Conservation (phyloP, 164 flowering plant species). For the Nymphaea colorata region DNA sequence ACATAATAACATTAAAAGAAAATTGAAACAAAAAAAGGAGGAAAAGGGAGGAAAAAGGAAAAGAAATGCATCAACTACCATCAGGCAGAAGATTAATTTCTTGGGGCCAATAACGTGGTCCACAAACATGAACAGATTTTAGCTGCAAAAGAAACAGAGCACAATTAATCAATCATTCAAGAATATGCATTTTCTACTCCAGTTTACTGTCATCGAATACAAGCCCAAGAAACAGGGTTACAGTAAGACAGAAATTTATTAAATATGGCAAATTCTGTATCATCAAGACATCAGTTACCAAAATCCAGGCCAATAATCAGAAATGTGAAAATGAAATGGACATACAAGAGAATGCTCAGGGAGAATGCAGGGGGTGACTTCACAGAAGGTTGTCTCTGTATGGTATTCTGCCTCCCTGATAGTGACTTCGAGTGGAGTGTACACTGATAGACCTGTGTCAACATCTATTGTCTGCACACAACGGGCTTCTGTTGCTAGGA, state of each 20-base stretch:
- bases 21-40: background rate
- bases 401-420: constrained; percentile 63
- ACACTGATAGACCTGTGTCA: constrained; percentile 90
- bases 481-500: constrained; percentile 90
- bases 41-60: no score
- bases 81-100: constrained; percentile 64
- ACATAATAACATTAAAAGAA: background rate
- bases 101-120: constrained; percentile 96
- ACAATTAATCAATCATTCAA: no score
- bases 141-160: constrained; percentile 36
- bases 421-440: constrained; percentile 79
- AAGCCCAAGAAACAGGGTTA: no score
- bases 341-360: constrained; percentile 90
- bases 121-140: constrained; percentile 75
- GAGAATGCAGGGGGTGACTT: constrained; percentile 87
- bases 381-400: constrained; percentile 87
- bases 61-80: constrained; percentile 24
- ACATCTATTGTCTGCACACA: constrained; percentile 95
- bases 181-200: no score
- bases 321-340: background rate
- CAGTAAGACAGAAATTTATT: no score
- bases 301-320: no score
- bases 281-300: no score
- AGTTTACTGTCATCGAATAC: no score
- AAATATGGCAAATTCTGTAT: no score